Percentiles rank a stretch among this genome's conserved stretches.
These are phyloP conservation scores for Lachnellula subtilissima DNA, from an alignment of 2,329 filamentous ascomycete genomes.

Conservation along the genomic window DNA sequence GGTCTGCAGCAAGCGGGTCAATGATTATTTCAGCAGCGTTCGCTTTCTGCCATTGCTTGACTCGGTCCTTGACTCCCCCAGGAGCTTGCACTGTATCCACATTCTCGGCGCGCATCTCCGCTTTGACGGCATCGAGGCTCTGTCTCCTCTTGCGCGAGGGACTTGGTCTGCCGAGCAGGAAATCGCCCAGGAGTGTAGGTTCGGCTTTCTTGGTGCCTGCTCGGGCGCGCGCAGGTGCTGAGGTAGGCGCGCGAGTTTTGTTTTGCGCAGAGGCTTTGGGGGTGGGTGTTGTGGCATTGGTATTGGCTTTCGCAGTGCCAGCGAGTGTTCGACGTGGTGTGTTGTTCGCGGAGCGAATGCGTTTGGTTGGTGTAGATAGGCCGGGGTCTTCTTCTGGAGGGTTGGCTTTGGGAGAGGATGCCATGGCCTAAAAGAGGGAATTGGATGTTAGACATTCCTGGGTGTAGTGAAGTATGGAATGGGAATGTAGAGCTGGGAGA, in stretches of 20 bases:
- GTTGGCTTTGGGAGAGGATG: constrained; percentile 3
- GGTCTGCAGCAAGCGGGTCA: constrained; percentile 49
- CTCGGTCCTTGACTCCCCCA: constrained; percentile 68
- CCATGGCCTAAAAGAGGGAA: constrained; percentile 6
- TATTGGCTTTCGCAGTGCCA: constrained; percentile 16
- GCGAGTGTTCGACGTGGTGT: constrained; percentile 18
- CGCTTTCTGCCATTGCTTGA: constrained; percentile 79
- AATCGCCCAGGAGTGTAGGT: constrained; percentile 51
- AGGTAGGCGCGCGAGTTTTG: constrained; percentile 21
- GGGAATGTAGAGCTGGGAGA: constrained; percentile 2
- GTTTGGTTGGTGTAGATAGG: neutral
- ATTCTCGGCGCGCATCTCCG: constrained; percentile 46
- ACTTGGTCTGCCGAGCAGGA: constrained; percentile 52
- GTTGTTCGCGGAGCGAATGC: constrained; percentile 3
- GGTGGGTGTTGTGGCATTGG: constrained; percentile 12
- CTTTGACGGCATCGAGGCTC: constrained; percentile 55
- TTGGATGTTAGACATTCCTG: constrained; percentile 2
- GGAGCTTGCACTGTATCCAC: constrained; percentile 57
- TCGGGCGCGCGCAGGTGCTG: constrained; percentile 24
- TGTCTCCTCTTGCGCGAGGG: constrained; percentile 53
- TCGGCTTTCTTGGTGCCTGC: constrained; percentile 29
- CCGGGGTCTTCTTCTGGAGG: constrained; percentile 10
- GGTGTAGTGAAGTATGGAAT: neutral
- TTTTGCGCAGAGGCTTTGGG: constrained; percentile 16
- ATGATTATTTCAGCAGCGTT: constrained; percentile 61